Base-by-base conservation (phyloP, 2,329 filamentous ascomycete species). In the Ilyonectria destructans region DNA sequence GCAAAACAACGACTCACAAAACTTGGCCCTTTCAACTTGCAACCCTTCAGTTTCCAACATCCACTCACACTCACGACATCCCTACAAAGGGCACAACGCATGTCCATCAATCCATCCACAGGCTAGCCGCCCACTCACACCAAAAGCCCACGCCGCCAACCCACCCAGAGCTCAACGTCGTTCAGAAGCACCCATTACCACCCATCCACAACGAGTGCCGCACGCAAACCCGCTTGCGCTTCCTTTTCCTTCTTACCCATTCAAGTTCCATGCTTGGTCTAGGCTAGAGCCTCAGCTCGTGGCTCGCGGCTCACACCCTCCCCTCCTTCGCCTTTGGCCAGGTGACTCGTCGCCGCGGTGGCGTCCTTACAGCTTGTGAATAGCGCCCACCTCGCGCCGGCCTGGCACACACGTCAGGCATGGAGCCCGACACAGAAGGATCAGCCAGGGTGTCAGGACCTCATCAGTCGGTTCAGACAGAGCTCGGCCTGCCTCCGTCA, bases 251-350 rank as follows among this genome's bases (percentile, higher is more conserved):
- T 48, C 26, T 56, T 51, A 61, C 31, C 57, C 63, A 57, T 52
- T 65, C 62, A 33, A 49, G 48, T 37, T 21, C 35, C 46, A n/a
- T 9, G n/a, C 23, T 35, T n/a, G 23, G 58, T 37, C 37, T 35
- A 21, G 56, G 51, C 49, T 67, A 62, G 65, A 67, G 65, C 65
- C 55, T 58, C 55, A 58, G 65, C 58, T 66, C 52, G 52, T 61
- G 58, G 45, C 63, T 63, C 58, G 52, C 58, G 64, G 64, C 64
- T 67, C 64, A 43, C 58, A 45, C 48, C 35, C 23, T 51, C 46
- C 21, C 58, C 10, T 40, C 33, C 43, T 35, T 46, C 45, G 33
- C 31, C 54, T 58, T 21, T 56, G 37, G 58, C 54, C 65, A 63
- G 60, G 65, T 67, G 59, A 67, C 65, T 52, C 45, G 31, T 8